Base-by-base conservation (phyloP, 1,139 yeast genomes). In the Blastobotrys ciferrii region DNA sequence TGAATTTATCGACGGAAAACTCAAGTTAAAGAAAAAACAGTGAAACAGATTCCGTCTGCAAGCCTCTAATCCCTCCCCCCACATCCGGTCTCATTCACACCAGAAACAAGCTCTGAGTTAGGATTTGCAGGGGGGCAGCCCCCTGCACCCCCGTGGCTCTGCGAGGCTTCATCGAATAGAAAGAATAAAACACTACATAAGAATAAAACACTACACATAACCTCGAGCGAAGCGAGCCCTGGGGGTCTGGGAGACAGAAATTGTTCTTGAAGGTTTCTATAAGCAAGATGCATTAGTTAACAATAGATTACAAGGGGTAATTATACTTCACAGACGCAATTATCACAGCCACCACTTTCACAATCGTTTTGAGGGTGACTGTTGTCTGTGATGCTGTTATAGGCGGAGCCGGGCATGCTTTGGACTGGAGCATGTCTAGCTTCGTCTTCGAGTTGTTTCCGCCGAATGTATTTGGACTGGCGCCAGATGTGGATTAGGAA, bases 401-500 rank as follows among this genome's bases (percentile, higher is more conserved):
- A 23, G 28, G 28, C 28, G 9, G 59, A 53, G 7, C 60, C 67
- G 3, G 87, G 87, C 59, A 81, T 72, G 20, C 68, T 71, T 52
- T 72, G 60, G 13, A 68, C 67, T 13, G 77, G 69, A 2, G 86
- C 85, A 43, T 72, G 76, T 59, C 77, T 79, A 3, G 89, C 88
- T 32, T 84, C 91, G 35, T 70, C 63, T 55, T 83, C 86, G 43
- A 85, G 68, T 48, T 71, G 75, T 44, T 71, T 71, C 54, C 87
- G 75, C 46, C 74, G 73, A 49, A 80, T 66, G 39, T 63, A 47
- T 48, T 69, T 66, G 49, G 80, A 80, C 62, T 82, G 84, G 3
- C 74, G 65, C 51, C 75, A 70, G 40, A 86, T 82, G 60, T 70
- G 86, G 42, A 64, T 48, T 3, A 84, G 66, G 56, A 87, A 70